Percentiles rank a stretch among this genome's conserved stretches.
phyloP scores from a whole-genome alignment of 2,329 filamentous ascomycete genomes.

The Paraphoma chrysanthemicola region DNA sequence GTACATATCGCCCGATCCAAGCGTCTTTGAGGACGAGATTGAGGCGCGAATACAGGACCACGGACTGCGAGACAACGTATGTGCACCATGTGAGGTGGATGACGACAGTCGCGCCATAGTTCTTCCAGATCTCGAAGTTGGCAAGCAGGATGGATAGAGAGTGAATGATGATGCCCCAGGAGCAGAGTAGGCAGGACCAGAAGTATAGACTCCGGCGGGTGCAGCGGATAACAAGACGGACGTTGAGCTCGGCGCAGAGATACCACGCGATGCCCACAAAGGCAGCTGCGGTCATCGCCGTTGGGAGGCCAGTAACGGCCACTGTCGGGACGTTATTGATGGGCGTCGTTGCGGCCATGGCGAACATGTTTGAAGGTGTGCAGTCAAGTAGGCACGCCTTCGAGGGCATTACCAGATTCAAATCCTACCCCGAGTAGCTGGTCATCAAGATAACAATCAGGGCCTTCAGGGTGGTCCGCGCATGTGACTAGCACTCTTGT shows the following conservation, averaged over 20 bases:
- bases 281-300: constrained; percentile 11
- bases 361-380: not conserved
- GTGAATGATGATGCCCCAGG: constrained; percentile 47
- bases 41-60: constrained; percentile 68
- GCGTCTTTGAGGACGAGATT: constrained; percentile 59
- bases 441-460: not conserved
- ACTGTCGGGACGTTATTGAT: not conserved
- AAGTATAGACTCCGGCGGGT: constrained; percentile 56
- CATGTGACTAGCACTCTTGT: not conserved
- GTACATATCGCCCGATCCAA: constrained; percentile 46
- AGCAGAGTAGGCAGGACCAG: constrained; percentile 46
- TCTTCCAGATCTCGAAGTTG: constrained; percentile 51
- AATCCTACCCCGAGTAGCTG: not conserved
- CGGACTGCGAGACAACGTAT: constrained; percentile 65
- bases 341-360: not conserved
- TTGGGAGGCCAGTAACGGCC: not conserved
- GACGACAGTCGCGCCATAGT: constrained; percentile 47
- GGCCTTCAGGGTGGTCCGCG: not conserved
- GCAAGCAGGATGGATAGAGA: constrained; percentile 51
- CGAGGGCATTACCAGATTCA: not conserved
- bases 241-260: constrained; percentile 51
- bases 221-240: constrained; percentile 46
- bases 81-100: constrained; percentile 62
- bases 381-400: not conserved
- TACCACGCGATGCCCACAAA: constrained; percentile 40